Conservation (phyloP, 2,329 filamentous ascomycete species). For the Claviceps pusilla region DNA sequence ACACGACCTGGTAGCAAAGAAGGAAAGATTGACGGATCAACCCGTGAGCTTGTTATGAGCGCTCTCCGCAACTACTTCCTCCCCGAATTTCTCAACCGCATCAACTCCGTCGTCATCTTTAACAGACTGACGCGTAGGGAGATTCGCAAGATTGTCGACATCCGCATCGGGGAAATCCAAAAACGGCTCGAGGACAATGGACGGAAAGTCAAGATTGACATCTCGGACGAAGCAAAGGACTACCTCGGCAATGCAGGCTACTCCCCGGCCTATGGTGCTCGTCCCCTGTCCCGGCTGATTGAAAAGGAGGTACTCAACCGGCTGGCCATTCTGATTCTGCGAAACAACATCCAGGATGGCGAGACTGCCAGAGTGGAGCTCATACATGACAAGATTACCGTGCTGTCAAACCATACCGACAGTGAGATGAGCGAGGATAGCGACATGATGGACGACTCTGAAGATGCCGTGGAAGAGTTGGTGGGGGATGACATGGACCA, state of each 20-base stretch:
- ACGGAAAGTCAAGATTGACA: conserved; percentile 71
- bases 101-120: conserved; percentile 93
- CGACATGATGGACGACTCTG: conserved; percentile 59
- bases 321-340: conserved; percentile 78
- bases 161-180: conserved; percentile 79
- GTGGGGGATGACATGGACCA: conserved; percentile 45
- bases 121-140: conserved; percentile 82
- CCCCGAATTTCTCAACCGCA: conserved; percentile 96
- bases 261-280: conserved; percentile 85
- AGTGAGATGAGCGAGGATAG: conserved; percentile 48
- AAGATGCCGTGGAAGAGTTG: conserved; percentile 58
- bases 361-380: conserved; percentile 70
- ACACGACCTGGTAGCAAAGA: conserved; percentile 61
- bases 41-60: conserved; percentile 77
- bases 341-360: conserved; percentile 71
- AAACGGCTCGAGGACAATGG: conserved; percentile 74
- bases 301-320: conserved; percentile 95
- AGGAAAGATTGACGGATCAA: conserved; percentile 73
- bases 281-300: conserved; percentile 76
- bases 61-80: conserved; percentile 91
- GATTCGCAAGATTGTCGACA: conserved; percentile 90
- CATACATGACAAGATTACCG: conserved; percentile 62
- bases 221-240: conserved; percentile 74
- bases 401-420: conserved; percentile 66
- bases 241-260: conserved; percentile 87